Conservation (phyloP, 306 rosid genomes). For the Lupinus albus region DNA sequence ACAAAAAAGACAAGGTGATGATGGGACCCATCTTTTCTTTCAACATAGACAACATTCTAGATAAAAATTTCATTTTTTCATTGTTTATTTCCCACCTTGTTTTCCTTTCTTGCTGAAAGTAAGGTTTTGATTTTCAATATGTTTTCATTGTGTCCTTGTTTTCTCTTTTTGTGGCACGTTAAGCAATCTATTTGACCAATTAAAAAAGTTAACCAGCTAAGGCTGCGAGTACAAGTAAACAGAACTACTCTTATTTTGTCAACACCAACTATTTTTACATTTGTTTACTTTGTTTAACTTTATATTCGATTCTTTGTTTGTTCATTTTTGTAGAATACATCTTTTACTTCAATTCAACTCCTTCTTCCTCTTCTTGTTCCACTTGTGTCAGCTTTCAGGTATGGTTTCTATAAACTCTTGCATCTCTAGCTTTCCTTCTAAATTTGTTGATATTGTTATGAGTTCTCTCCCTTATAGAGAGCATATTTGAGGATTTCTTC, state of each 20-base stretch:
- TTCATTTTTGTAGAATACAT: constrained; percentile 8
- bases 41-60: constrained; percentile 13
- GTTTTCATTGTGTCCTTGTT: background rate
- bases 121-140: background rate
- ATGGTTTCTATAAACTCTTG: constrained; percentile 5
- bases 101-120: no score
- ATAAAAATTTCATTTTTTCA: background rate
- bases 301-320: constrained; percentile 15
- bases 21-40: constrained; percentile 29
- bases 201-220: background rate
- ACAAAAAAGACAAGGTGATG: background rate
- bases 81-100: no score
- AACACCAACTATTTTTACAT: constrained; percentile 6
- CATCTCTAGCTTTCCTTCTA: background rate
- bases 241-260: background rate
- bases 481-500: no score
- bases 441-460: background rate
- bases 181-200: constrained; percentile 29
- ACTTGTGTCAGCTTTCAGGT: constrained; percentile 40
- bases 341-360: constrained; percentile 40
- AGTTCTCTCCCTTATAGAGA: no score
- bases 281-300: background rate
- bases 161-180: constrained; percentile 10
- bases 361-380: constrained; percentile 29
- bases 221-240: background rate